phyloP scores from a whole-genome alignment of 164 flowering plant genomes.

The Piper betle region DNA sequence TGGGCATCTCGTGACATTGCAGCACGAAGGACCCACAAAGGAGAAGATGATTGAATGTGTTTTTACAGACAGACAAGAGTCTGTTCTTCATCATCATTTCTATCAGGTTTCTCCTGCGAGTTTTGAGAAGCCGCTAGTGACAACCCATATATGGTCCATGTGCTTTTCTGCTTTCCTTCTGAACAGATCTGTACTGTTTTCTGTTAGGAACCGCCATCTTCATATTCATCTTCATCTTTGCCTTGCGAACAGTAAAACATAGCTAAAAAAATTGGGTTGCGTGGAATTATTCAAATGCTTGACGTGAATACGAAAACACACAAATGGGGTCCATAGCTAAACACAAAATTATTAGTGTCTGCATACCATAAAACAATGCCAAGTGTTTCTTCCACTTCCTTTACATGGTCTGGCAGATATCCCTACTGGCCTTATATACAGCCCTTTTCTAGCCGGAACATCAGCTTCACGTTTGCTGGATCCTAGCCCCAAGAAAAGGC shows the following conservation, averaged over 20 bases:
- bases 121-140: too few species aligned
- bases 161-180: too few species aligned
- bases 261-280: not conserved
- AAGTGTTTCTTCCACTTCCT: not conserved
- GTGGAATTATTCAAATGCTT: not conserved
- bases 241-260: too few species aligned
- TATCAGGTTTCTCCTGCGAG: too few species aligned
- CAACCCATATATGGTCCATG: too few species aligned
- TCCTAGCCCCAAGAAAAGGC: not conserved
- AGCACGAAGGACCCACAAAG: not conserved
- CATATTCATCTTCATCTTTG: too few species aligned
- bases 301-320: not conserved
- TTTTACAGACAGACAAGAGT: too few species aligned
- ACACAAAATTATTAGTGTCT: too few species aligned
- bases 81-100: too few species aligned
- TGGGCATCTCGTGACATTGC: not conserved
- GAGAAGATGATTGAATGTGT: not conserved
- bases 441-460: not conserved
- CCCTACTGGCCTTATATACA: not conserved
- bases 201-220: too few species aligned
- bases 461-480: not conserved
- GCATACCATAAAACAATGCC: not conserved
- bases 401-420: not conserved
- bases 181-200: too few species aligned
- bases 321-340: not conserved